Evolutionary conservation across 768 basidiomycete species (phyloP), one percentile per base, ranked within the genome.

Genomic region (Hericium rajendrae): DNA sequence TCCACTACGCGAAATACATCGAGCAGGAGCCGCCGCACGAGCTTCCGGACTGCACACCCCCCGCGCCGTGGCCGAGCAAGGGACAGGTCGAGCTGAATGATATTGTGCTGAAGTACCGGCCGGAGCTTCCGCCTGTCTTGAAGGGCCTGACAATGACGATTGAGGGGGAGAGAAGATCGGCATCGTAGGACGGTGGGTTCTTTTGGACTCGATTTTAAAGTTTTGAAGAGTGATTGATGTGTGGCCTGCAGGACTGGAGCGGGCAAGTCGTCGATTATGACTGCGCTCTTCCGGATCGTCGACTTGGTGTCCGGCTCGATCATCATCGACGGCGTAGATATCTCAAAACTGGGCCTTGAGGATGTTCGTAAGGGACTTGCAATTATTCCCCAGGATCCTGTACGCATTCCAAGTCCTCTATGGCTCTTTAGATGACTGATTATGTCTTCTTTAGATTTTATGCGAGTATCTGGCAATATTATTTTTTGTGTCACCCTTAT

Each of bases 191-290:
- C 64, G 82, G 69, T 78, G 65, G 2, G 71, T 57, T 10, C 20
- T 50, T 38, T 57, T 59, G 18, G 13, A 18, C 49, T 40, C 41
- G 20, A n/a, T 38, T 55, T 18, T 52, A 39, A 32, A 48, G 6
- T 46, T 46, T 38, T 51, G 32, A 8, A 32, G 39, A 48, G 54
- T 32, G 12, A 20, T 20, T 55, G 10, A 59, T 54, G 48, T 15
- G 54, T 13, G n/a, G 38, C 51, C 18, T 52, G 38, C 15, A 70
- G 72, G 8, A 93, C 91, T 16, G 91, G 91, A 51, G 91, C 91
- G 0, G 92, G 92, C 40, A 92, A 95, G 71, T 88, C 86, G 16
- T 88, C 88, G 1, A 86, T 97, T 58, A 88, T 95, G 87, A 86
- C 85, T 64, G 85, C 90, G 4, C 74, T 97, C 0, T 94, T 85